Evolutionary conservation across 176 grass and related monocot genomes (phyloP).

Genomic region (Miscanthus lutarioriparius): DNA sequence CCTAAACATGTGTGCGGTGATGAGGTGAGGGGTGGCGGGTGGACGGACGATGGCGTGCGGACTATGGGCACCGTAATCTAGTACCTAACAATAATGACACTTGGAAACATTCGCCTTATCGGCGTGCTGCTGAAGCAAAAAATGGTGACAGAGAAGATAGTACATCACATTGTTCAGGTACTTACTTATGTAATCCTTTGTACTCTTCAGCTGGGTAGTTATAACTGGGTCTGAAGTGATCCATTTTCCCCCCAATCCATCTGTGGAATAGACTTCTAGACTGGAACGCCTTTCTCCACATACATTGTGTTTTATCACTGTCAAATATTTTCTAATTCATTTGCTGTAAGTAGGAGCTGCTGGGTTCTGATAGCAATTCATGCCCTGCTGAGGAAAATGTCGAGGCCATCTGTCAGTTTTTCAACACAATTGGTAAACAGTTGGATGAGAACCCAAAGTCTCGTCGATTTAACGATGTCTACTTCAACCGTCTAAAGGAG

Average conservation of each 20-base stretch:
- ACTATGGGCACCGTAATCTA: too few species aligned
- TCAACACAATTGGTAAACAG: slow-evolving; percentile 64
- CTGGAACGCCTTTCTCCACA: not conserved
- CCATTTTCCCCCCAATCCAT: not conserved
- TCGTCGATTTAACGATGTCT: slow-evolving; percentile 51
- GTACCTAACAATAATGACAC: too few species aligned
- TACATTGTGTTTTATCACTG: not conserved
- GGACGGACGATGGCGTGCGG: too few species aligned
- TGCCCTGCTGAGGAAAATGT: slow-evolving; percentile 77
- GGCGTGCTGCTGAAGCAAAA: too few species aligned
- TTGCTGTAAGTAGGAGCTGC: slow-evolving; percentile 54
- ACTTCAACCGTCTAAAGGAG: slow-evolving; percentile 61
- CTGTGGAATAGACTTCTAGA: not conserved
- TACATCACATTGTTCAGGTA: slow-evolving; percentile 82
- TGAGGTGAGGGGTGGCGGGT: too few species aligned
- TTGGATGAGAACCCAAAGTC: slow-evolving; percentile 60
- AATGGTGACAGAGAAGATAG: slow-evolving; percentile 76
- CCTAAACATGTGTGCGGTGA: too few species aligned
- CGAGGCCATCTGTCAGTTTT: slow-evolving; percentile 69
- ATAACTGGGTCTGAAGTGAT: not conserved
- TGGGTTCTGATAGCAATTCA: slow-evolving; percentile 55
- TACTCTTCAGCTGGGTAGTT: not conserved
- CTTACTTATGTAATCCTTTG: not conserved
- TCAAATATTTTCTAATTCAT: not conserved
- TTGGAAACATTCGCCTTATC: too few species aligned